These are phyloP conservation scores for Persicaria tinctoria DNA, from an alignment of 148 eudicot species.

Conservation along the genomic window DNA sequence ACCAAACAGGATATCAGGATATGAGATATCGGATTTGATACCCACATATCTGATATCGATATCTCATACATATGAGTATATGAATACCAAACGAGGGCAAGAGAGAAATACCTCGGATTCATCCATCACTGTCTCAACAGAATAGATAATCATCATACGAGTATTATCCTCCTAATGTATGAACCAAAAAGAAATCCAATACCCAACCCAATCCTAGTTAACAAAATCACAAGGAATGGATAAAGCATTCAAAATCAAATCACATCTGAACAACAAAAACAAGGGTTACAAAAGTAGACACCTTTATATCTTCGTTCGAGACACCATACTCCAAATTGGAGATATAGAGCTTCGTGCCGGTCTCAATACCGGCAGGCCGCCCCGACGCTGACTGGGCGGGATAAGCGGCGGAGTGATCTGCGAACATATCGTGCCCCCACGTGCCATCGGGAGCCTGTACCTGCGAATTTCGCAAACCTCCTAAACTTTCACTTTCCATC, in stretches of 20 bases:
- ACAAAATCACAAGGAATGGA: background rate
- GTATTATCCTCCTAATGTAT: background rate
- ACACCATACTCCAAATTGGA: conserved; percentile 93
- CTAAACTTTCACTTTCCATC: conserved; percentile 7
- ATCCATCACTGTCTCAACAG: background rate
- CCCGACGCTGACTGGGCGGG: conserved; percentile 11
- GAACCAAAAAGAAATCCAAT: background rate
- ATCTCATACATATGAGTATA: too few species aligned
- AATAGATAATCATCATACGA: background rate
- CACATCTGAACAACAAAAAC: background rate
- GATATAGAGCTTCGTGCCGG: conserved; percentile 87
- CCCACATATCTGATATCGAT: too few species aligned
- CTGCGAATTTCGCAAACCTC: conserved; percentile 7
- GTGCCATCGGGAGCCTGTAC: conserved; percentile 55
- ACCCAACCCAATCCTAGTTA: background rate
- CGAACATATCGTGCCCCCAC: conserved; percentile 78
- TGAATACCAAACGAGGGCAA: too few species aligned
- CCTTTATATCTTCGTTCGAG: conserved; percentile 90
- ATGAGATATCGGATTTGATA: too few species aligned
- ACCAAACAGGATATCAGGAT: too few species aligned
- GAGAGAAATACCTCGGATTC: background rate
- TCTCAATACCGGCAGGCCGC: conserved; percentile 39
- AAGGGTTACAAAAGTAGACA: conserved; percentile 11
- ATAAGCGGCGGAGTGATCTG: conserved; percentile 28
- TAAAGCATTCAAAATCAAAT: background rate